Evolutionary conservation across 768 basidiomycete genomes (phyloP).

Genomic region (Gymnopilus junonius): DNA sequence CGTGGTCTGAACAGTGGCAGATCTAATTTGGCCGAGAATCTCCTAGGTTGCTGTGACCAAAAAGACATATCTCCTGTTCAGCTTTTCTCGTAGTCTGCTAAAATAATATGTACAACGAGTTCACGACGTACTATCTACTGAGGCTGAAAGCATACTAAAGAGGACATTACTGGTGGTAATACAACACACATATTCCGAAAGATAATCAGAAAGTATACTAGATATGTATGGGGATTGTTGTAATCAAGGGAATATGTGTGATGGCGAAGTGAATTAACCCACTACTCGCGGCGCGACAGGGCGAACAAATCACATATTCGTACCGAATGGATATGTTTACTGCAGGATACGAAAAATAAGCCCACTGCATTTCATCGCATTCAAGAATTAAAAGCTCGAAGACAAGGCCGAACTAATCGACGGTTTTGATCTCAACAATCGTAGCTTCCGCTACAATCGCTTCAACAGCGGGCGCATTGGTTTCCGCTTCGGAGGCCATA

Average conservation of each 20-base stretch:
- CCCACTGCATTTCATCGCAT: conserved; percentile 18
- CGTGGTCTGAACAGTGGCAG: no score
- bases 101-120: conserved; percentile 18
- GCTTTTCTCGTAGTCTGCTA: conserved; percentile 9
- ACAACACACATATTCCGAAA: conserved; percentile 44
- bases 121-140: conserved; percentile 13
- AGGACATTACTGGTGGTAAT: conserved; percentile 32
- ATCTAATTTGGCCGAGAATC: neutral
- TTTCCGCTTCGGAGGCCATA: conserved; percentile 1
- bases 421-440: conserved; percentile 9
- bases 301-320: conserved; percentile 17
- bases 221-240: conserved; percentile 24
- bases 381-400: neutral
- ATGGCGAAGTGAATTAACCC: conserved; percentile 15
- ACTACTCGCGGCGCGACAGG: conserved; percentile 13
- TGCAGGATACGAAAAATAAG: conserved; percentile 20
- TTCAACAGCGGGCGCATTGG: conserved; percentile 7
- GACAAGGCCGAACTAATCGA: conserved; percentile 12
- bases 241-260: conserved; percentile 24
- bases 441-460: neutral
- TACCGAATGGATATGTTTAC: conserved; percentile 19
- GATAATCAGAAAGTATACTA: conserved; percentile 38
- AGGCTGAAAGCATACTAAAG: conserved; percentile 16
- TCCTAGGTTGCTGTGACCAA: neutral
- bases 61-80: neutral